phyloP scores from a whole-genome alignment of 23 red algal genomes.

The Gracilariopsis chorda region DNA sequence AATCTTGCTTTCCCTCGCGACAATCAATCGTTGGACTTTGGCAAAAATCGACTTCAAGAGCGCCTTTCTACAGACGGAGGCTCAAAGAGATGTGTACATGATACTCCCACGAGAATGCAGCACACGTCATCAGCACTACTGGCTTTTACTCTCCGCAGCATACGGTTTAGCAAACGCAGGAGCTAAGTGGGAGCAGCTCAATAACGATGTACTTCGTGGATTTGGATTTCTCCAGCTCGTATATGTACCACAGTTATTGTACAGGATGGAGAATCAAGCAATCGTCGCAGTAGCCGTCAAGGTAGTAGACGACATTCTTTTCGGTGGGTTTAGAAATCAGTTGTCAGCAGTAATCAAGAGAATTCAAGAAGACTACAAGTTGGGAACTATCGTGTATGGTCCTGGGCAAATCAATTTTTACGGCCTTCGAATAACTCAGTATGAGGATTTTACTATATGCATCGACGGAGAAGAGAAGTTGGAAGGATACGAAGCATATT shows the following conservation, averaged over 20 bases:
- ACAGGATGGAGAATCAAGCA: background rate
- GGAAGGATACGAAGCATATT: background rate
- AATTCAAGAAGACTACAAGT: background rate
- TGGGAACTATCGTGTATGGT: conserved; percentile 14
- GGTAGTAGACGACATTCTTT: conserved; percentile 47
- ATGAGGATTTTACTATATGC: conserved; percentile 16
- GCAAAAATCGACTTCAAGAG: conserved; percentile 34
- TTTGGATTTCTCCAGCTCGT: background rate
- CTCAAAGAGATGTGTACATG: background rate
- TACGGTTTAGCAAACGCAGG: conserved; percentile 25
- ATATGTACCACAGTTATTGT: conserved; percentile 50
- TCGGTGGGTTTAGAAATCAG: background rate
- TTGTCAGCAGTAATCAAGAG: background rate
- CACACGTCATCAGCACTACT: background rate
- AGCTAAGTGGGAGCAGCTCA: conserved; percentile 16
- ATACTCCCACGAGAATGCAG: background rate
- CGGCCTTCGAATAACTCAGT: background rate
- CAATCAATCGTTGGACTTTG: background rate
- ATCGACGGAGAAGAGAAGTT: conserved; percentile 33
- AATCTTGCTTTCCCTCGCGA: conserved; percentile 5
- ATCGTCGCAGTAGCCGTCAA: conserved; percentile 10
- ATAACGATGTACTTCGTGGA: background rate
- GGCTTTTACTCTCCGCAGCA: background rate
- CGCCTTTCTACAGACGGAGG: conserved; percentile 29
- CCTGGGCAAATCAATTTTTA: conserved; percentile 11